These are phyloP conservation scores for Megacollybia marginata DNA, from an alignment of 768 basidiomycete genomes.

Conservation along the genomic window DNA sequence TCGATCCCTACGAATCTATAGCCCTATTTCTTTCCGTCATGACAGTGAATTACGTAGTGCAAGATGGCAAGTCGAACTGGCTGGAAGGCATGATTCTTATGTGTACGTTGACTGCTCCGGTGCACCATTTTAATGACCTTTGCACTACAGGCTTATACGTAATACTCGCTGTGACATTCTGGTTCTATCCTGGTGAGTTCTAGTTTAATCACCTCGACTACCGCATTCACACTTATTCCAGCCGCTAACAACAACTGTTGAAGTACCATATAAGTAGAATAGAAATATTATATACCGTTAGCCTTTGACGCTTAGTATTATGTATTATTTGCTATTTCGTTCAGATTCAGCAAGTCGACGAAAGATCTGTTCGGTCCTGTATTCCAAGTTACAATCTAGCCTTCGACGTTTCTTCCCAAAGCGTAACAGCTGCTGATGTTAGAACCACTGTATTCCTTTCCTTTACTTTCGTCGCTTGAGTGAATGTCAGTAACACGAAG, in stretches of 20 bases:
- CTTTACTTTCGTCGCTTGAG: conserved; percentile 78
- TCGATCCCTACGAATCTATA: conserved; percentile 86
- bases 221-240: background rate
- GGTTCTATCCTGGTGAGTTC: conserved; percentile 43
- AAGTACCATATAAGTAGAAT: background rate
- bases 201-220: no score
- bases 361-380: no score
- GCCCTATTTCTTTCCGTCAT: conserved; percentile 40
- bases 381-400: conserved; percentile 50
- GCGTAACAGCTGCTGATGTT: conserved; percentile 76
- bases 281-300: no score
- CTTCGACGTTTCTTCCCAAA: conserved; percentile 41
- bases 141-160: conserved; percentile 50
- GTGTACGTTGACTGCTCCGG: conserved; percentile 32
- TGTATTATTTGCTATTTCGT: no score
- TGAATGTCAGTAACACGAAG: background rate
- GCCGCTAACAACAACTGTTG: background rate
- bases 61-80: conserved; percentile 82
- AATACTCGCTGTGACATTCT: conserved; percentile 65
- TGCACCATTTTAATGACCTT: background rate
- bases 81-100: conserved; percentile 72
- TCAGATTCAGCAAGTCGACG: no score
- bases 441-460: conserved; percentile 70
- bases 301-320: no score
- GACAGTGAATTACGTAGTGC: conserved; percentile 76